These are phyloP conservation scores for Cyamopsis tetragonoloba DNA, from an alignment of 306 rosid genomes.

Conservation along the genomic window DNA sequence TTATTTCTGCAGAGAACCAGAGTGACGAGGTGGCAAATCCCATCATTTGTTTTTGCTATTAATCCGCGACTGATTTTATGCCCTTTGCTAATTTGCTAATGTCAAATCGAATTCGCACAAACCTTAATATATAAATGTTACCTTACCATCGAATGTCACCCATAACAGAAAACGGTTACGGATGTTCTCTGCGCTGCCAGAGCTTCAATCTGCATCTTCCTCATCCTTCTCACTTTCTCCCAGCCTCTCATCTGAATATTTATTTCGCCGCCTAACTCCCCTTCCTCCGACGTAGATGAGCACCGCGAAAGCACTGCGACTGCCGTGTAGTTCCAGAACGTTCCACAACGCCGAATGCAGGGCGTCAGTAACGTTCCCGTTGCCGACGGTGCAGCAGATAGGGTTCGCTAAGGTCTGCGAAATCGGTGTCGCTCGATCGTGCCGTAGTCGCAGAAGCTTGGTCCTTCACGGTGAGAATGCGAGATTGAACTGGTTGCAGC, in stretches of 20 bases:
- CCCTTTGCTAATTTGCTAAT: neutral
- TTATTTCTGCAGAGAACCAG: neutral
- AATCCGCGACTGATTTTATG: neutral
- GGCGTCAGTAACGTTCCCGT: neutral
- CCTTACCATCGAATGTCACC: neutral
- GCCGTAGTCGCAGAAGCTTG: conserved; percentile 29
- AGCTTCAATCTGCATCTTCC: neutral
- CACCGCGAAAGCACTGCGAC: conserved; percentile 13
- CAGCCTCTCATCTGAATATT: neutral
- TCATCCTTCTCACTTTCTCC: neutral
- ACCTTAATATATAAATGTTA: neutral
- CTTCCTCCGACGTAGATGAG: conserved; percentile 27
- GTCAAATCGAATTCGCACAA: neutral
- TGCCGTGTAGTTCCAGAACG: conserved; percentile 20
- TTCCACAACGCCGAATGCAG: conserved; percentile 33
- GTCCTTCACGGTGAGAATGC: neutral
- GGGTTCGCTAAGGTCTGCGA: conserved; percentile 31
- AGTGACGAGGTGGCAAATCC: neutral
- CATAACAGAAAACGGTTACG: conserved; percentile 42
- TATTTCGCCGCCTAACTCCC: neutral
- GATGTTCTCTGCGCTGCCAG: neutral
- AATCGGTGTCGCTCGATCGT: conserved; percentile 40
- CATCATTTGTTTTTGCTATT: neutral
- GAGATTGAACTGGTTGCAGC: conserved; percentile 32
- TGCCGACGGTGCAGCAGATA: conserved; percentile 22